These are phyloP conservation scores for Thelephora aurantiotincta DNA, from an alignment of 768 basidiomycete species.

Conservation along the genomic window DNA sequence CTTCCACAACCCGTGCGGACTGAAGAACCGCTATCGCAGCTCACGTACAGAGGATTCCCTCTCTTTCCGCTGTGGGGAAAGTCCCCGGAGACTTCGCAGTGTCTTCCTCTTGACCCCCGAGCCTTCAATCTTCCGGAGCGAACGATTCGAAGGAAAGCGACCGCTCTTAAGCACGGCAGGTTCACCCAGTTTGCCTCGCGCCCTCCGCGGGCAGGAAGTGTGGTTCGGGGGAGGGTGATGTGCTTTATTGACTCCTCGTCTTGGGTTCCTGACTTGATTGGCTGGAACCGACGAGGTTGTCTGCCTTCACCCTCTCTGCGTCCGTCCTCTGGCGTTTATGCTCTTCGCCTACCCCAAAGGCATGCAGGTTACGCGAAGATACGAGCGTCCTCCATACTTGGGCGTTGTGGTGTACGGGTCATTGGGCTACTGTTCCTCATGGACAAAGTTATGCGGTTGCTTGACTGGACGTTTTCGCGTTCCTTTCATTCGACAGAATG, in stretches of 20 bases:
- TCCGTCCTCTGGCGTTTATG: constrained; percentile 7
- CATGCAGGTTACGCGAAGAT: constrained; percentile 46
- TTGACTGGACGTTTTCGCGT: constrained; percentile 14
- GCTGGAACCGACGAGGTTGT: constrained; percentile 30
- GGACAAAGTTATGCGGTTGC: constrained; percentile 83
- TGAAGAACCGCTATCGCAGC: constrained; percentile 83
- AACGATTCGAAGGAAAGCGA: constrained; percentile 39
- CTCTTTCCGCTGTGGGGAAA: constrained; percentile 77
- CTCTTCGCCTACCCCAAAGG: constrained; percentile 24
- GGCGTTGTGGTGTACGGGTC: constrained; percentile 17
- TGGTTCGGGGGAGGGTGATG: constrained; percentile 33
- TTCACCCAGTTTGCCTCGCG: constrained; percentile 16
- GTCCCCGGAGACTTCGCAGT: constrained; percentile 79
- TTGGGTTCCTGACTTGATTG: constrained; percentile 9
- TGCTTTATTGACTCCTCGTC: constrained; percentile 18
- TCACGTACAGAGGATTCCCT: constrained; percentile 44
- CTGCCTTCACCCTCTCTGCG: constrained; percentile 17
- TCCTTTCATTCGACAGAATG: constrained; percentile 61
- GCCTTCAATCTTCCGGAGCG: constrained; percentile 1
- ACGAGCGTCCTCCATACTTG: constrained; percentile 49
- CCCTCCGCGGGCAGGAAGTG: constrained; percentile 7
- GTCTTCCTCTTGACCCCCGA: constrained; percentile 30
- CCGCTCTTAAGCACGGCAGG: constrained; percentile 64
- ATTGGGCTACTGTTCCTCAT: constrained; percentile 58
- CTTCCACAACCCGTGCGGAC: constrained; percentile 29